Conservation (phyloP, 2,329 filamentous ascomycete species). For the Aschersonia sp. region DNA sequence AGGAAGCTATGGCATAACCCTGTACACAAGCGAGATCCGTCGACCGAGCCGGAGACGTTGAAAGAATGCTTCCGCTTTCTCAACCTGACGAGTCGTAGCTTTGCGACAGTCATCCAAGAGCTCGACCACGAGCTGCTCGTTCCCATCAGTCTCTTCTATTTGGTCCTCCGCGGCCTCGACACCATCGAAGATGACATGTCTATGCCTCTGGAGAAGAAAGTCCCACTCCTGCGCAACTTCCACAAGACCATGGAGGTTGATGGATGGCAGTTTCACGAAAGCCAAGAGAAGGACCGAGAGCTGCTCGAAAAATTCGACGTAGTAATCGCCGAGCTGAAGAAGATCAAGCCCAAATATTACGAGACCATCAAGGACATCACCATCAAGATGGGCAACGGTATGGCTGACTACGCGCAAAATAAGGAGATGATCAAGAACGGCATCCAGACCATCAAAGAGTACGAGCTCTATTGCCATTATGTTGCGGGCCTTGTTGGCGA, state of each 20-base stretch:
- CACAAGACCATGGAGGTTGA: slow-evolving; percentile 64
- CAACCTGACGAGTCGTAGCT: slow-evolving; percentile 81
- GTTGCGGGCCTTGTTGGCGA: slow-evolving; percentile 98
- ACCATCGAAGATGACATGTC: slow-evolving; percentile 99
- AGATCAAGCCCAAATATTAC: slow-evolving; percentile 72
- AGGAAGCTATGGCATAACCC: slow-evolving; percentile 97
- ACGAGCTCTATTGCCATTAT: slow-evolving; percentile 95
- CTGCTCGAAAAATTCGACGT: slow-evolving; percentile 85
- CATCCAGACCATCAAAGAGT: slow-evolving; percentile 72
- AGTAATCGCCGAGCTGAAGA: slow-evolving; percentile 74
- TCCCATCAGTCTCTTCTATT: slow-evolving; percentile 82
- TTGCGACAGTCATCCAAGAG: slow-evolving; percentile 86
- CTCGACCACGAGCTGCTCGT: slow-evolving; percentile 87
- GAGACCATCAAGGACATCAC: slow-evolving; percentile 87
- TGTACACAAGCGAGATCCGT: slow-evolving; percentile 67
- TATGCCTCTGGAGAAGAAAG: slow-evolving; percentile 65
- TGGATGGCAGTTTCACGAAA: slow-evolving; percentile 82
- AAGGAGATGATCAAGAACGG: slow-evolving; percentile 68
- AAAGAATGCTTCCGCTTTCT: slow-evolving; percentile 78
- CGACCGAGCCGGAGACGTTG: slow-evolving; percentile 60
- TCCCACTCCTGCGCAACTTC: slow-evolving; percentile 74
- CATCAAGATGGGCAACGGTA: slow-evolving; percentile 90
- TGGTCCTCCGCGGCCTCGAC: slow-evolving; percentile 80
- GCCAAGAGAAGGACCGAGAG: slow-evolving; percentile 87
- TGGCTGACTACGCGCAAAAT: slow-evolving; percentile 89